Percentiles rank a stretch among this genome's conserved stretches.
These are phyloP conservation scores for Claviceps digitariae DNA, from an alignment of 2,329 filamentous ascomycete genomes.

Conservation along the genomic window DNA sequence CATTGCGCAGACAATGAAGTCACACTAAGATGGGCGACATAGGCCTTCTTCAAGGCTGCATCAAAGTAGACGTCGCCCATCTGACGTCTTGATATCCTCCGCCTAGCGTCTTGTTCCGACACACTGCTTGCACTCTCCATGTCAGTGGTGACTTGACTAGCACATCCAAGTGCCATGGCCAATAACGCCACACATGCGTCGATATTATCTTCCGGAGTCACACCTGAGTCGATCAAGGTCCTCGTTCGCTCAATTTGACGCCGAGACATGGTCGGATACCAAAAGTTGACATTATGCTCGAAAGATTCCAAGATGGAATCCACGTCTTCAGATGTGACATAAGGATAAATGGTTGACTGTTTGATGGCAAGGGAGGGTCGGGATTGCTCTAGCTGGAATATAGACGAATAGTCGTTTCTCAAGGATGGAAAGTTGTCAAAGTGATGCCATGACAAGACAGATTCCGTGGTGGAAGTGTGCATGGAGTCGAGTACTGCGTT, in stretches of 20 bases:
- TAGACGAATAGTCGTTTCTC: slow-evolving; percentile 27
- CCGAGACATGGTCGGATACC: slow-evolving; percentile 36
- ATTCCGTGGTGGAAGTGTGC: slow-evolving; percentile 37
- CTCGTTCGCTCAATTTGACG: slow-evolving; percentile 22
- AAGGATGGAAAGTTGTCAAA: slow-evolving; percentile 31
- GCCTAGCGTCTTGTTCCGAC: slow-evolving; percentile 16
- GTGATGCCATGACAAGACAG: slow-evolving; percentile 36
- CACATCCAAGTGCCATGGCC: slow-evolving; percentile 34
- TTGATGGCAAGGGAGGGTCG: slow-evolving; percentile 22
- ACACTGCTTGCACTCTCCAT: slow-evolving; percentile 11
- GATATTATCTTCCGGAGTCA: slow-evolving; percentile 23
- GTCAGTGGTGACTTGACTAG: slow-evolving; percentile 24
- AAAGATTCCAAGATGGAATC: slow-evolving; percentile 29
- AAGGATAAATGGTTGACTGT: slow-evolving; percentile 25
- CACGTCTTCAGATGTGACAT: slow-evolving; percentile 27
- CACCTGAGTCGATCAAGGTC: slow-evolving; percentile 18
- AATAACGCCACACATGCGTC: slow-evolving; percentile 30
- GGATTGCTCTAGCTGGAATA: slow-evolving; percentile 33
- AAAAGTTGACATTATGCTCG: slow-evolving; percentile 34
- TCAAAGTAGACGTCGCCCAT: slow-evolving; percentile 32
- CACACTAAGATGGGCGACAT: slow-evolving; percentile 32
- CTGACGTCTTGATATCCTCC: slow-evolving; percentile 17
- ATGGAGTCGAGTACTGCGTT: slow-evolving; percentile 36
- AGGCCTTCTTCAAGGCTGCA: slow-evolving; percentile 29
- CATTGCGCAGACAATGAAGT: slow-evolving; percentile 33